Percentiles rank a stretch among this genome's conserved stretches.
These are phyloP conservation scores for Cairneyella variabilis DNA, from an alignment of 495 filamentous ascomycete species.

Conservation along the genomic window DNA sequence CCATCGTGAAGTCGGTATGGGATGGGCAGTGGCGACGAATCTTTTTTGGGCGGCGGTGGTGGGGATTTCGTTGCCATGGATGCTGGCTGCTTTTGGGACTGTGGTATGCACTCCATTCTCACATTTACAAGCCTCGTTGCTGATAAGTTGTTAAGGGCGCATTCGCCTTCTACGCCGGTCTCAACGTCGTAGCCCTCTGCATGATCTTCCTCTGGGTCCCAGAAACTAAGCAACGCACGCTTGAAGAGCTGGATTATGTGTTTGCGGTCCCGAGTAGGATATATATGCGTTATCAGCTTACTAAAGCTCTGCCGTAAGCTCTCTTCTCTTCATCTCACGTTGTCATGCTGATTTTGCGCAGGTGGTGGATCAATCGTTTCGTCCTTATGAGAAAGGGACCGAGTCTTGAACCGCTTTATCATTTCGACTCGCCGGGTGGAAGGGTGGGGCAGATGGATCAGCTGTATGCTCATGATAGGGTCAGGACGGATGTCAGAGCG, in stretches of 20 bases:
- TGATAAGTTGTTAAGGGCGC: constrained; percentile 37
- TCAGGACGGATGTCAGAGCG: neutral
- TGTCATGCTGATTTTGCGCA: neutral
- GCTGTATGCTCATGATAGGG: constrained; percentile 9
- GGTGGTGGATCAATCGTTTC: constrained; percentile 65
- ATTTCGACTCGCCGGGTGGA: constrained; percentile 39
- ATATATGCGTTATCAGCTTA: constrained; percentile 62
- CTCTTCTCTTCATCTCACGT: neutral
- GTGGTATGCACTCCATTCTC: constrained; percentile 2
- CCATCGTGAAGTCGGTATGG: constrained; percentile 74
- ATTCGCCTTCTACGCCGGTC: constrained; percentile 56
- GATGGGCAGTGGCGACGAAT: constrained; percentile 65
- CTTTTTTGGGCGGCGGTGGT: constrained; percentile 65
- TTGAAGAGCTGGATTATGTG: constrained; percentile 82
- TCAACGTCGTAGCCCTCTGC: constrained; percentile 58
- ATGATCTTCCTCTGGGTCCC: constrained; percentile 67
- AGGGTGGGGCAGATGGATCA: constrained; percentile 1
- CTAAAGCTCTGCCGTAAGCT: constrained; percentile 51
- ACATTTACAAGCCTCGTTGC: neutral
- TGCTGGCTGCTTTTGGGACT: constrained; percentile 47
- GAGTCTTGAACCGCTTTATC: constrained; percentile 59
- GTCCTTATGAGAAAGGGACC: constrained; percentile 54
- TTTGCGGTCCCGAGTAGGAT: constrained; percentile 66
- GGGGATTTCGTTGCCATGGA: constrained; percentile 60
- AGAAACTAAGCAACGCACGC: constrained; percentile 64